Base-by-base conservation (phyloP, 2,329 filamentous ascomycete species). In the Trichoderma koningiopsis region DNA sequence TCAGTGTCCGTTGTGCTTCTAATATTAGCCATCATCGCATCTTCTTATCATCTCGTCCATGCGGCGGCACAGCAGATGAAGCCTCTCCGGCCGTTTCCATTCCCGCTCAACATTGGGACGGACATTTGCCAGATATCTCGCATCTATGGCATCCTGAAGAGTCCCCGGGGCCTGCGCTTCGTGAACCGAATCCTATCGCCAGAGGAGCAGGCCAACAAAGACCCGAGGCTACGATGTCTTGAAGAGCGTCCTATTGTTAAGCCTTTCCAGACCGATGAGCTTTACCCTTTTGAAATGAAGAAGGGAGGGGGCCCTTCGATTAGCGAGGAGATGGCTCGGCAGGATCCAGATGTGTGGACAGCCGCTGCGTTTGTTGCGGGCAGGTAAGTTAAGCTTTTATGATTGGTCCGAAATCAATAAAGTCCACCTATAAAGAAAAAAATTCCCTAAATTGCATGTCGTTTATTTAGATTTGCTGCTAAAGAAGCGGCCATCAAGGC, bases 401-500 rank as follows among this genome's bases (percentile, higher is more conserved):
- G 31, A 24, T 37, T 2, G 27, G 10, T 8, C 19, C 33, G n/a
- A 35, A 35, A 35, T 35, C 33, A 29, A 47, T 22, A 5, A 47
- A 22, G 47, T 3, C 47, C 7, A 19, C 6, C 8, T 35, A 35
- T 35, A 14, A 14, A 1, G 11, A 4, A 35, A 35, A 35, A 35
- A 14, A 13, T 14, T 33, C 8, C 11, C 11, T 11, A 13, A 13
- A 35, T 35, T 35, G 33, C 33, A 14, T 35, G 33, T 11, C 6
- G 2, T 35, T 35, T 14, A 56, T 40, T 10, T 60, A 87, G 88
- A 64, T 91, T 90, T 76, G 91, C 91, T 1, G 91, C 90, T 8
- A 93, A 93, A 76, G 92, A 93, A 79, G 92, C 91, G 1, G 86
- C 85, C 64, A 89, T 92, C 72, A 94, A 94, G 80, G 91, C 92